phyloP scores from a whole-genome alignment of 345 rosid genomes.

The Clausena lansium region DNA sequence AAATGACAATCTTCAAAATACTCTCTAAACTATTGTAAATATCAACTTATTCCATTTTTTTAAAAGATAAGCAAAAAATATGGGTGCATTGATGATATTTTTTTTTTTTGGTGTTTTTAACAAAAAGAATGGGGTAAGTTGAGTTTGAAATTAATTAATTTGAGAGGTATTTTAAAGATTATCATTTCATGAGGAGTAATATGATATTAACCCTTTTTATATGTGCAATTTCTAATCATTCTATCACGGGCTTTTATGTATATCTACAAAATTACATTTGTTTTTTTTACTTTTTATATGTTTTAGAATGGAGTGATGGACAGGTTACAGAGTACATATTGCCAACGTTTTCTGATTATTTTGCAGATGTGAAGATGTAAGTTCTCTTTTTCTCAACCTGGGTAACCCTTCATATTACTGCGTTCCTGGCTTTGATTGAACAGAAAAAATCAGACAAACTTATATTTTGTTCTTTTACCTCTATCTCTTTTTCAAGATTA shows the following conservation, averaged over 20 bases:
- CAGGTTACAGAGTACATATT: constrained; percentile 92
- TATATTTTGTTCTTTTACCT: not conserved
- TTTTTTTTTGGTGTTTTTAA: too few species aligned
- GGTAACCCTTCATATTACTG: not conserved
- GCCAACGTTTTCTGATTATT: constrained; percentile 94
- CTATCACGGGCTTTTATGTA: not conserved
- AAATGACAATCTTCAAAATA: too few species aligned
- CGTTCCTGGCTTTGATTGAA: not conserved
- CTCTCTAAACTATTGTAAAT: too few species aligned
- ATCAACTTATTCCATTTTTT: too few species aligned
- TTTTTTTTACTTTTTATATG: constrained; percentile 20
- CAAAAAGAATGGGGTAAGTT: too few species aligned
- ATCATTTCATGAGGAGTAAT: too few species aligned
- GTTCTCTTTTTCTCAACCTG: constrained; percentile 25
- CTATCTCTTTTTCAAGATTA: not conserved
- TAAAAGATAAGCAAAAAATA: too few species aligned
- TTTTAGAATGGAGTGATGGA: constrained; percentile 95
- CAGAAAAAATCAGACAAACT: not conserved
- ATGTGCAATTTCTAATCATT: not conserved
- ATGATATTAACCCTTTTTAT: too few species aligned
- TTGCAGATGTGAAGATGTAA: constrained; percentile 93
- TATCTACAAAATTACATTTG: not conserved
- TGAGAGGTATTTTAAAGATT: too few species aligned
- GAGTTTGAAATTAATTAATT: too few species aligned
- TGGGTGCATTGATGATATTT: too few species aligned